A percentile compares a stretch with the other conserved stretches of the same genome.
Conservation (phyloP, 768 basidiomycete species). For the Tylopilus felleus region DNA sequence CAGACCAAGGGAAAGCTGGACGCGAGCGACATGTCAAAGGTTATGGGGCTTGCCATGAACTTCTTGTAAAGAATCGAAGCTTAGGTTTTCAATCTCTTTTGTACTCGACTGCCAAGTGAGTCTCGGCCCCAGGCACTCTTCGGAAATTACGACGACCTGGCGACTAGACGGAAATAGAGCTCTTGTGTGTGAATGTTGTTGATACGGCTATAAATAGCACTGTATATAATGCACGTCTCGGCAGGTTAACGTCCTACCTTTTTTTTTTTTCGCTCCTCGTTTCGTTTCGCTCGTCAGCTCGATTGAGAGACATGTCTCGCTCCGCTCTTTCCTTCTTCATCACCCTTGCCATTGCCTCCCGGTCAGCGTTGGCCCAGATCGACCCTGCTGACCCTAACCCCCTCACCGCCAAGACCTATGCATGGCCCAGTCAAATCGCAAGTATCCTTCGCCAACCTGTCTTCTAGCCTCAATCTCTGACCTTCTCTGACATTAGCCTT, state of each 20-base stretch:
- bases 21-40: slow-evolving; percentile 27
- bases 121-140: too few relatives aligned
- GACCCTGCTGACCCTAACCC: slow-evolving; percentile 47
- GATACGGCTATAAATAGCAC: slow-evolving; percentile 10
- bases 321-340: slow-evolving; percentile 44
- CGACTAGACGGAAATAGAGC: too few relatives aligned
- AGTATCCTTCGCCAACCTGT: slow-evolving; percentile 5
- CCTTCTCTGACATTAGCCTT: slow-evolving; percentile 37
- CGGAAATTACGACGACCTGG: neutral
- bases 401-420: slow-evolving; percentile 42
- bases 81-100: too few relatives aligned
- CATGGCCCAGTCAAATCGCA: slow-evolving; percentile 43
- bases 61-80: neutral
- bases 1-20: slow-evolving; percentile 26
- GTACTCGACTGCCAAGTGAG: too few relatives aligned
- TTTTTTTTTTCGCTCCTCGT: neutral
- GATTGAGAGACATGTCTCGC: slow-evolving; percentile 44
- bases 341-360: slow-evolving; percentile 29
- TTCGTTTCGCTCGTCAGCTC: neutral
- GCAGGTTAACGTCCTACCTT: neutral
- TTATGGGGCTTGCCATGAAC: slow-evolving; percentile 27
- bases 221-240: slow-evolving; percentile 4
- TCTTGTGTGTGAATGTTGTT: neutral
- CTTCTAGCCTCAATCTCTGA: neutral
- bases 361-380: slow-evolving; percentile 27